phyloP scores from a whole-genome alignment of 1,139 yeast genomes.

The Suhomyces wounanorum region DNA sequence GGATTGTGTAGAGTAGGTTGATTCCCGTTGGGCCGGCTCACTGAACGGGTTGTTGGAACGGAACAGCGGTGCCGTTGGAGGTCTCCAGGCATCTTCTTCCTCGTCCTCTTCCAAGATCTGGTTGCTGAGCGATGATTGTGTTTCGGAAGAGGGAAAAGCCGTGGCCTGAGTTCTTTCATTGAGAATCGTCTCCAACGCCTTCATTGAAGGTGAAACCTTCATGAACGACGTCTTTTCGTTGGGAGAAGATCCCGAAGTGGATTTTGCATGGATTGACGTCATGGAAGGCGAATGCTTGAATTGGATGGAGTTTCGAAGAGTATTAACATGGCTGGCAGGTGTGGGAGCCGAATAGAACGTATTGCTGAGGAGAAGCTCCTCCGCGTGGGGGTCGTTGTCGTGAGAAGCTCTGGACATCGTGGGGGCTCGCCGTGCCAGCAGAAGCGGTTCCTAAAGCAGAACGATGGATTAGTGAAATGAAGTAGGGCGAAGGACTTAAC shows the following conservation, averaged over 20 bases:
- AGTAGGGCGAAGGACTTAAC: not conserved
- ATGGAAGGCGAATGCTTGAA: slow-evolving; percentile 46
- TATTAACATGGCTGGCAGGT: slow-evolving; percentile 43
- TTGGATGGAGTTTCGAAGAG: slow-evolving; percentile 51
- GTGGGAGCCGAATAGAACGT: slow-evolving; percentile 35
- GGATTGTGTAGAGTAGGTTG: slow-evolving; percentile 29
- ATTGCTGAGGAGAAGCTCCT: slow-evolving; percentile 16
- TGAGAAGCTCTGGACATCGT: slow-evolving; percentile 5
- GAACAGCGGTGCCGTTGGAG: slow-evolving; percentile 2
- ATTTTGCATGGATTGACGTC: slow-evolving; percentile 22
- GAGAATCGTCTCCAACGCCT: slow-evolving; percentile 52
- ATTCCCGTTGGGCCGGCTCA: slow-evolving; percentile 14
- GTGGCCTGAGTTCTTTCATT: slow-evolving; percentile 26
- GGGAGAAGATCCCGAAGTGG: slow-evolving; percentile 1
- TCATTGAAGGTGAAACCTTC: slow-evolving; percentile 56
- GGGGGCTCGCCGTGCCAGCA: slow-evolving; percentile 2
- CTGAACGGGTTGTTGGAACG: slow-evolving; percentile 9
- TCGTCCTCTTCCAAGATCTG: slow-evolving; percentile 29
- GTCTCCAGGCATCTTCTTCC: slow-evolving; percentile 13
- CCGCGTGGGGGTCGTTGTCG: slow-evolving; percentile 9
- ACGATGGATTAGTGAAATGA: not conserved
- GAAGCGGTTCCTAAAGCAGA: not conserved
- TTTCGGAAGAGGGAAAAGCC: not conserved
- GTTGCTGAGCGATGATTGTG: not conserved
- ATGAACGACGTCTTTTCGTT: slow-evolving; percentile 43